A percentile compares a stretch with the other conserved stretches of the same genome.
Conservation (phyloP, 2,329 filamentous ascomycete species). For the Diaporthe ilicicola region DNA sequence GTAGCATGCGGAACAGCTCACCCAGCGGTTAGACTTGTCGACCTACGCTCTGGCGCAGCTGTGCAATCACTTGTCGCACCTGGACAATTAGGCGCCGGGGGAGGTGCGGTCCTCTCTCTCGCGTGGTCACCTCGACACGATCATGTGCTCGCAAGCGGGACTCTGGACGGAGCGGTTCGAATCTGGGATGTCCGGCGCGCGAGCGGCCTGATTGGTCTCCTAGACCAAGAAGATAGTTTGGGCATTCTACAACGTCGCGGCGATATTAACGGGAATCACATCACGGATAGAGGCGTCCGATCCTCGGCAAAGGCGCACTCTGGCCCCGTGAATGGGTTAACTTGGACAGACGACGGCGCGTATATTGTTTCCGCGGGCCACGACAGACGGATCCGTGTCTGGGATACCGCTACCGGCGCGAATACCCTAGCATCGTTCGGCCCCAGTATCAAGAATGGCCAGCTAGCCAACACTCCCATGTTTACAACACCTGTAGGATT, state of each 20-base stretch:
- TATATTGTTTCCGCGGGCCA: constrained; percentile 84
- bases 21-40: constrained; percentile 83
- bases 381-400: constrained; percentile 85
- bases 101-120: constrained; percentile 72
- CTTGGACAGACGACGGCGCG: constrained; percentile 83
- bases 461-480: constrained; percentile 68
- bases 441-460: constrained; percentile 78
- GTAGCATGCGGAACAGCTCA: constrained; percentile 91
- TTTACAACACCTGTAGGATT: constrained; percentile 69
- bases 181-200: constrained; percentile 89
- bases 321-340: constrained; percentile 83
- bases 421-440: constrained; percentile 93
- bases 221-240: constrained; percentile 85
- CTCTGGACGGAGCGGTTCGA: constrained; percentile 83
- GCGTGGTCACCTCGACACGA: constrained; percentile 86
- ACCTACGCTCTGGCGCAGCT: constrained; percentile 81
- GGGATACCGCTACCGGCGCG: constrained; percentile 81
- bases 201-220: constrained; percentile 75
- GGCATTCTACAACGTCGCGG: constrained; percentile 64
- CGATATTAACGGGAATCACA: constrained; percentile 40
- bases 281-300: constrained; percentile 48
- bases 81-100: constrained; percentile 45
- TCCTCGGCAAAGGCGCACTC: constrained; percentile 73
- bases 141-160: constrained; percentile 82
- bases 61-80: constrained; percentile 77